Base-by-base conservation (phyloP, 2,329 filamentous ascomycete species). In the Leptodontidium sp. region DNA sequence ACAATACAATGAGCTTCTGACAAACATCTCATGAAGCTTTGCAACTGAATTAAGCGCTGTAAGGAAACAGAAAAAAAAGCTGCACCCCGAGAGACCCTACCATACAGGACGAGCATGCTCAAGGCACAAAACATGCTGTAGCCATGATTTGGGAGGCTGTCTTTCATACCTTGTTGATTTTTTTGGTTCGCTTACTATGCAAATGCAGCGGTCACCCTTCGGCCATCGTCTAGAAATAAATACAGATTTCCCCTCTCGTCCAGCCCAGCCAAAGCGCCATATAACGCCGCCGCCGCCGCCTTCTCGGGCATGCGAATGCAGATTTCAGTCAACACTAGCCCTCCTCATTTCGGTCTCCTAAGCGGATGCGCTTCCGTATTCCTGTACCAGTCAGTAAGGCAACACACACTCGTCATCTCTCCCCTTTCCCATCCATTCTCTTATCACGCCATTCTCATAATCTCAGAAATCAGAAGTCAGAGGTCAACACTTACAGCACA, bases 401-500 rank as follows among this genome's bases (percentile, higher is more conserved):
- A 15, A 45, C 17, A n/a, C 29, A 26, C 24, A 1, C 35, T 4
- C 17, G 35, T 29, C 29, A 3, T n/a, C 8, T 1, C 4, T n/a
- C 43, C 12, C 4, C 43, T n/a, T 2, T n/a, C 14, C 43, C 5
- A 7, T 47, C 5, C 12, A 2, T 3, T 2, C 43, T 7, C 43
- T 17, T n/a, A 2, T 61, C 35, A 32, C 29, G 29, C 29, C 29
- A 6, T 32, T 3, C 29, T 6, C 29, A 32, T 3, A 6, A 32
- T 32, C 29, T 32, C 6, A 32, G 21, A 21, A 21, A 21, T 21
- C 21, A 21, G 21, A 21, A 21, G 21, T 21, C 21, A 32, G 29
- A 47, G 4, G 35, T 3, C 6, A 47, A n/a, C 6, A 57, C 62
- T 55, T 17, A 64, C 70, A 86, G 75, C 45, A 91, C 87, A 80